Evolutionary conservation across 768 basidiomycete genomes (phyloP), one percentile per base, ranked within the genome.

Genomic region (Hemileccinum impolitum): DNA sequence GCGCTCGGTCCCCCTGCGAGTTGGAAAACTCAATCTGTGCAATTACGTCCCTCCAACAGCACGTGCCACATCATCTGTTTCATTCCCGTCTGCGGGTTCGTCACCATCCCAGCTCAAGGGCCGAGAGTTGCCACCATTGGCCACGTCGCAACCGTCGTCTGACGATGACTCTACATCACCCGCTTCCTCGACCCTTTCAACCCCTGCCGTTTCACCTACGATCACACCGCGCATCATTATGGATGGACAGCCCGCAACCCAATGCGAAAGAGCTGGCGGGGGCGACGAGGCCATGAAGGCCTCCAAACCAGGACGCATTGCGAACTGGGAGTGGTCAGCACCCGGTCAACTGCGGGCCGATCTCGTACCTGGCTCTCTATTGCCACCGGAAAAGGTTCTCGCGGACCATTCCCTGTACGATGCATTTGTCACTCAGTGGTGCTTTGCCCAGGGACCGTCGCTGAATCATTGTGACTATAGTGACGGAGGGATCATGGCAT

Each of bases 391-490:
- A 28, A 45, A 39, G 10, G 36, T 23, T 10, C 6, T 49, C 12
- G 15, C 36, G 7, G 41, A 51, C 36, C 56, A 70, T 37, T 61
- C 69, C 25, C 65, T 68, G 14, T 85, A 85, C 57, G 75, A 84
- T 46, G 80, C 81, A 19, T 80, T 85, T 51, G 77, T 85, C 43
- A 58, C 70, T 47, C 78, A 82, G 61, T 86, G 84, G 84, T 85
- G 84, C 63, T 86, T 86, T 64, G 82, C 81, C 8, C 74, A 77
- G 55, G 73, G 39, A 45, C 63, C 63, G 61, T 71, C 57, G 45
- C 71, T 47, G 47, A 51, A 39, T 8, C 50, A 52, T 36, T 19
- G 43, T 21, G 15, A n/a, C 2, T 62, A 59, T 44, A 43, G 44
- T 10, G 50, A 47, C 5, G 48, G 45, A 4, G 58, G 44, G 11